A percentile compares a stretch with the other conserved stretches of the same genome.
These are phyloP conservation scores for Lachancea thermotolerans DNA, from an alignment of 805 yeast genomes.

Conservation along the genomic window DNA sequence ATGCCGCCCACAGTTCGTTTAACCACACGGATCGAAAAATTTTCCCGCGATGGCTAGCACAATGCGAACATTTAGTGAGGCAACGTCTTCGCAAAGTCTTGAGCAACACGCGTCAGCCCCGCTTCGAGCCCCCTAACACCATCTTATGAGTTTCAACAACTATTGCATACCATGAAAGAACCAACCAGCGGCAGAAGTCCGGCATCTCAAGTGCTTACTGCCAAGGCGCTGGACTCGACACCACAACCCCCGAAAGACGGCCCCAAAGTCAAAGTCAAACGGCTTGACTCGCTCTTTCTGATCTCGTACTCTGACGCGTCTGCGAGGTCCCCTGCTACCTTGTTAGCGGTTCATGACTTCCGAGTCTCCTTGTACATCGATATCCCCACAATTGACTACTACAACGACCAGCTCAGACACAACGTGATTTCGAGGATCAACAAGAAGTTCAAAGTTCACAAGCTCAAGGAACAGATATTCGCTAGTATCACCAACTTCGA, in stretches of 20 bases:
- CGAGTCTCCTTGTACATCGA: slow-evolving; percentile 26
- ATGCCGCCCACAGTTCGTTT: no score
- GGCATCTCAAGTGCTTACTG: slow-evolving; percentile 4
- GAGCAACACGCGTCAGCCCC: background rate
- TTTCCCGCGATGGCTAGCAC: background rate
- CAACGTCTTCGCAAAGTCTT: no score
- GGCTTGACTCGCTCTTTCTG: slow-evolving; percentile 26
- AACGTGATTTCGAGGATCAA: slow-evolving; percentile 24
- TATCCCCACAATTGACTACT: slow-evolving; percentile 31
- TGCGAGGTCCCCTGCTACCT: background rate
- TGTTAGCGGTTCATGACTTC: slow-evolving; percentile 13
- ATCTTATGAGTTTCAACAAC: slow-evolving; percentile 2
- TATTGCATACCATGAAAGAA: slow-evolving; percentile 8
- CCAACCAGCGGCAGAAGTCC: slow-evolving; percentile 3
- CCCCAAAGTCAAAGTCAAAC: slow-evolving; percentile 23
- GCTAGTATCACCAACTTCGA: slow-evolving; percentile 23
- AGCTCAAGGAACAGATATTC: slow-evolving; percentile 21
- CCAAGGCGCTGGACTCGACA: slow-evolving; percentile 2
- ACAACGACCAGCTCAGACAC: slow-evolving; percentile 27
- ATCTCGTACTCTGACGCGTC: slow-evolving; percentile 25
- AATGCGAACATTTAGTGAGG: background rate
- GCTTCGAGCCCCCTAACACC: background rate
- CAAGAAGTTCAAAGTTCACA: slow-evolving; percentile 26
- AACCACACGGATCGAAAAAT: background rate
- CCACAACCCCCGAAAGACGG: background rate